Conservation (phyloP, 1,284 basidiomycete genomes). For the Moesziomyces antarcticus region DNA sequence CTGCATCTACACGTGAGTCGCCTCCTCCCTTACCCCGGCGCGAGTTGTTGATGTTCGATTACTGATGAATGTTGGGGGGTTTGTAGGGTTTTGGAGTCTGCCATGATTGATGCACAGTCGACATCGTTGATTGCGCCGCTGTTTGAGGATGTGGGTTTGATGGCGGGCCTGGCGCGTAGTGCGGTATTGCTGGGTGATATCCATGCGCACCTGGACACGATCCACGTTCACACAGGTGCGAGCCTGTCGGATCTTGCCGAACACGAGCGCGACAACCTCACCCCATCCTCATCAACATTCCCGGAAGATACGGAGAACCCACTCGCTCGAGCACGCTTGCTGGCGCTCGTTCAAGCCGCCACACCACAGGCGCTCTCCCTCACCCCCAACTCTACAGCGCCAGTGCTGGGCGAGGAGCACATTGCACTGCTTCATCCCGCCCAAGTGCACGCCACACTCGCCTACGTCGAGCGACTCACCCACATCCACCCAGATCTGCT, state of each 20-base stretch:
- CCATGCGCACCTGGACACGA: slow-evolving; percentile 16
- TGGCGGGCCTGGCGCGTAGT: slow-evolving; percentile 18
- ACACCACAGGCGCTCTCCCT: neutral
- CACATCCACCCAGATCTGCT: slow-evolving; percentile 4
- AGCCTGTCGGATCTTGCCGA: slow-evolving; percentile 22
- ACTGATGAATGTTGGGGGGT: neutral
- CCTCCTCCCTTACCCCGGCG: neutral
- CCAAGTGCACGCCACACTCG: slow-evolving; percentile 26
- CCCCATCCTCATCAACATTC: neutral
- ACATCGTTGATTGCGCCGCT: slow-evolving; percentile 3
- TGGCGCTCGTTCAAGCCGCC: neutral
- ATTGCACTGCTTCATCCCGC: slow-evolving; percentile 32
- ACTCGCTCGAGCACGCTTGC: neutral
- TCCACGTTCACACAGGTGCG: slow-evolving; percentile 25
- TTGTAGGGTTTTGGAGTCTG: slow-evolving; percentile 14
- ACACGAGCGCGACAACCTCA: slow-evolving; percentile 7
- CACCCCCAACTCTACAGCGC: neutral
- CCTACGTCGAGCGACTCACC: slow-evolving; percentile 30
- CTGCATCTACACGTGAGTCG: slow-evolving; percentile 36
- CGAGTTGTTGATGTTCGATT: neutral
- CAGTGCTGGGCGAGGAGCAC: slow-evolving; percentile 10
- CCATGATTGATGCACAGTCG: neutral
- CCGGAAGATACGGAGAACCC: slow-evolving; percentile 11
- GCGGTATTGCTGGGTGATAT: slow-evolving; percentile 21
- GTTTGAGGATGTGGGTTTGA: slow-evolving; percentile 10